Evolutionary conservation across 106 monocot genomes (phyloP).

Genomic region (Allium cepa): DNA sequence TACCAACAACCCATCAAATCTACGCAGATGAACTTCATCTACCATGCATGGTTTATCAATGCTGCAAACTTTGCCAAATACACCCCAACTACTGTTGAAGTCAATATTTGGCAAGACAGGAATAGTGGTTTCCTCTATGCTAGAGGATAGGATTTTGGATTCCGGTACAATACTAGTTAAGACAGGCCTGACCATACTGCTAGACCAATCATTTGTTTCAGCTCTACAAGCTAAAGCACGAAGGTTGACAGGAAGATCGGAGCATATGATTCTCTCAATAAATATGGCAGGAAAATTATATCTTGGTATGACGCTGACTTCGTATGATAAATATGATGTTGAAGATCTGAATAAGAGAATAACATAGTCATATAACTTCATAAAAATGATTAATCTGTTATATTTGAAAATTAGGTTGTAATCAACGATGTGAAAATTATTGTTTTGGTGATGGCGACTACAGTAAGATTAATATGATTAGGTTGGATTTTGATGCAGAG

Average conservation of each 20-base stretch:
- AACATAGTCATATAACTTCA: too few species aligned
- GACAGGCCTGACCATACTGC: not conserved
- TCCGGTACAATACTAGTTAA: not conserved
- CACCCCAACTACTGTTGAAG: slow-evolving; percentile 55
- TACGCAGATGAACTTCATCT: slow-evolving; percentile 96
- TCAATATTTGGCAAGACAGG: slow-evolving; percentile 29
- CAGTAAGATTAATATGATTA: too few species aligned
- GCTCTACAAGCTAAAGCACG: slow-evolving; percentile 73
- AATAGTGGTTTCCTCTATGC: slow-evolving; percentile 15
- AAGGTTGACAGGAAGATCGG: slow-evolving; percentile 96
- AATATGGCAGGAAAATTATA: slow-evolving; percentile 96
- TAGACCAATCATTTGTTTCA: slow-evolving; percentile 29
- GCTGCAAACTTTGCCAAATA: slow-evolving; percentile 77
- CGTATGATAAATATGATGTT: slow-evolving; percentile 57
- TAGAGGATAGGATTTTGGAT: slow-evolving; percentile 2
- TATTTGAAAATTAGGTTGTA: too few species aligned
- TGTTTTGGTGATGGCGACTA: too few species aligned
- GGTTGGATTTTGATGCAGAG: too few species aligned
- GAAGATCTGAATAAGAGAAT: slow-evolving; percentile 31
- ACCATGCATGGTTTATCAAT: slow-evolving; percentile 78
- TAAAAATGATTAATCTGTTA: too few species aligned
- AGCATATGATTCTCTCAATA: slow-evolving; percentile 86
- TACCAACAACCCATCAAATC: slow-evolving; percentile 95
- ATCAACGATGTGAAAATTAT: too few species aligned
- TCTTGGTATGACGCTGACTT: slow-evolving; percentile 85